A percentile compares a stretch with the other conserved stretches of the same genome.
Evolutionary conservation across 495 filamentous ascomycete species (phyloP).

Genomic region (Podospora australis): DNA sequence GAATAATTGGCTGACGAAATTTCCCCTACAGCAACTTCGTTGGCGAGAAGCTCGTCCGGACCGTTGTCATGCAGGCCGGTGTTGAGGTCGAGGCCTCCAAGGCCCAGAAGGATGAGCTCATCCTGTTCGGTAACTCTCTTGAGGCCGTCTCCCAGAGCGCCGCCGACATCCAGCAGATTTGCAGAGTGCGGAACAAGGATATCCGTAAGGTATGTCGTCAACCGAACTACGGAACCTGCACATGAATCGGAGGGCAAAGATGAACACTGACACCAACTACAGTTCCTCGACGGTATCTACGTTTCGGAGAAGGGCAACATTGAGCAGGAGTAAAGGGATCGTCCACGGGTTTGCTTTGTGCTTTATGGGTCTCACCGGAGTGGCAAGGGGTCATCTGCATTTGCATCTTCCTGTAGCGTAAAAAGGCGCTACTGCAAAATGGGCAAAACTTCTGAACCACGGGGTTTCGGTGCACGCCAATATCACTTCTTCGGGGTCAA

Average conservation of each 20-base stretch:
- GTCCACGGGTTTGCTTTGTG: constrained; percentile 44
- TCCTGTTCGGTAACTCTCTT: constrained; percentile 86
- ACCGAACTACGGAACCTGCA: not conserved
- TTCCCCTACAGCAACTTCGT: constrained; percentile 79
- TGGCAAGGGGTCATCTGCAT: constrained; percentile 39
- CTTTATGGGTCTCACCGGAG: constrained; percentile 38
- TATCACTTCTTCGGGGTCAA: constrained; percentile 6
- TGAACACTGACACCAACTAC: constrained; percentile 27
- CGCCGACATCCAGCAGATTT: constrained; percentile 98
- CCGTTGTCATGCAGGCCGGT: constrained; percentile 78
- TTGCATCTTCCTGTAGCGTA: constrained; percentile 53
- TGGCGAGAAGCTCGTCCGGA: constrained; percentile 98
- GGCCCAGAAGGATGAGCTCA: constrained; percentile 94
- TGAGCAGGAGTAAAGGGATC: constrained; percentile 52
- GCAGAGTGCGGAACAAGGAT: constrained; percentile 99
- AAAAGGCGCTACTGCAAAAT: constrained; percentile 41
- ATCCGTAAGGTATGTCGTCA: constrained; percentile 78
- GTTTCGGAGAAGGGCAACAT: constrained; percentile 97
- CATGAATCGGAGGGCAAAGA: not conserved
- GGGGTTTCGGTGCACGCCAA: constrained; percentile 20
- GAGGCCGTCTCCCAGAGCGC: constrained; percentile 96
- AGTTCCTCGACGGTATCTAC: constrained; percentile 99
- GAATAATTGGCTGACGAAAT: constrained; percentile 23
- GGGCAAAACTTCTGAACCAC: constrained; percentile 35
- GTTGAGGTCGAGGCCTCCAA: constrained; percentile 84